Evolutionary conservation across 2,329 filamentous ascomycete species (phyloP).

Genomic region (Aspergillus floridensis): DNA sequence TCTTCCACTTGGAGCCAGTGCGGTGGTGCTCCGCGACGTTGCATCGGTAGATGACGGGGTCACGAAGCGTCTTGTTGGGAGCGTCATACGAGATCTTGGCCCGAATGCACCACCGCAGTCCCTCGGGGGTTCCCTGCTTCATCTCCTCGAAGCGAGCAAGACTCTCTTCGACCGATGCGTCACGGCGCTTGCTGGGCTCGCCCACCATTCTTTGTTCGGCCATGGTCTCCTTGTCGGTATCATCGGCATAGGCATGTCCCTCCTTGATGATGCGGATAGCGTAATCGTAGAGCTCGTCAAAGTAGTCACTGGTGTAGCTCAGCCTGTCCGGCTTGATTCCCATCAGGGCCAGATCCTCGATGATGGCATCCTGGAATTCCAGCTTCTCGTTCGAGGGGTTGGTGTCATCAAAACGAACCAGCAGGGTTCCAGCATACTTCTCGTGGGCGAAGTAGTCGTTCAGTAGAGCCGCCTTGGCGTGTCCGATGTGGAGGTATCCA

Average conservation of each 20-base stretch:
- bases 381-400: constrained; percentile 97
- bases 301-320: constrained; percentile 93
- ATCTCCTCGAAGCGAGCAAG: constrained; percentile 87
- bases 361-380: constrained; percentile 90
- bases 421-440: constrained; percentile 85
- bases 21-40: constrained; percentile 66
- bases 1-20: constrained; percentile 63
- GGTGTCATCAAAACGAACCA: constrained; percentile 93
- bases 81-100: constrained; percentile 91
- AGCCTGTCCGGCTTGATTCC: constrained; percentile 84
- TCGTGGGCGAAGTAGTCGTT: constrained; percentile 97
- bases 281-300: constrained; percentile 84
- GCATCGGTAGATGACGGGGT: constrained; percentile 97
- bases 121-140: constrained; percentile 79
- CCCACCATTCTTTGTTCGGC: constrained; percentile 79
- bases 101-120: constrained; percentile 82
- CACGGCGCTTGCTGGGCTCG: constrained; percentile 75
- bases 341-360: constrained; percentile 87
- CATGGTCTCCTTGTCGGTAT: constrained; percentile 89
- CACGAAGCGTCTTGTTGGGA: constrained; percentile 91
- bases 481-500: constrained; percentile 92
- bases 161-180: constrained; percentile 77
- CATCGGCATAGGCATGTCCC: constrained; percentile 89
- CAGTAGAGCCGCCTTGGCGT: constrained; percentile 88
- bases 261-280: constrained; percentile 80